Evolutionary conservation across 768 basidiomycete genomes (phyloP), one percentile per base, ranked within the genome.

Genomic region (Calocera viscosa): DNA sequence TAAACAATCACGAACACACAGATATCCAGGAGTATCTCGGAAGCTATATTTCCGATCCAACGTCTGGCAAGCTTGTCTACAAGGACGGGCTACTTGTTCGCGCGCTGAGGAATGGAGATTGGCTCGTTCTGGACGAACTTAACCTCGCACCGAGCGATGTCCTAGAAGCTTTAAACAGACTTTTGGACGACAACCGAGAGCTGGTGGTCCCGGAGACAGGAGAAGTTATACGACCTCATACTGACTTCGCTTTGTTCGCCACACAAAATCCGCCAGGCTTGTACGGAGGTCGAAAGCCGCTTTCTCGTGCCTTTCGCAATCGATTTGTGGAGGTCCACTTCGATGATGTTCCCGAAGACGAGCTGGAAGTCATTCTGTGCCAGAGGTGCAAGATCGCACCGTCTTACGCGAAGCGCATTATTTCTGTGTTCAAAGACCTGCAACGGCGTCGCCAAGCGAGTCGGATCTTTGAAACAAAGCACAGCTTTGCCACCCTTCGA

Each of bases 1-100:
- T 99, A 81, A 99, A 99, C 79, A 99, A 99, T 72, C 96, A 99
- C 77, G 96, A 99, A 70, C 96, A 98, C 73, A 99, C 96, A 3
- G 96, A 99, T 73, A 96, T 99, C 64, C 96, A 99, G 73, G 96
- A 99, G 74, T 99, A 99, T 73, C 82, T 98, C 53, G 96, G 96
- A 1, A 93, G 93, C 0, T 99, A 99, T 73, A 86, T 94, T 26
- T 94, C 96, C 1, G 94, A 98, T 75, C 86, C 93, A 8, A 74
- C 82, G 16, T 91, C 93, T 0, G 96, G 96, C n/a, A 94, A 92
- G 76, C 83, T 98, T 17, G 86, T 91, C 10, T 98, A 96, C 78
- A 89, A 88, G 71, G 96, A 99, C 74, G 96, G 96, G 10, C 78
- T 99, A 0, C 82, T 99, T 26, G 92, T 98, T 11, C 90, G 88